Evolutionary conservation across 192 early-diverging fungal species (phyloP).

Genomic region (Dissophora ornata): DNA sequence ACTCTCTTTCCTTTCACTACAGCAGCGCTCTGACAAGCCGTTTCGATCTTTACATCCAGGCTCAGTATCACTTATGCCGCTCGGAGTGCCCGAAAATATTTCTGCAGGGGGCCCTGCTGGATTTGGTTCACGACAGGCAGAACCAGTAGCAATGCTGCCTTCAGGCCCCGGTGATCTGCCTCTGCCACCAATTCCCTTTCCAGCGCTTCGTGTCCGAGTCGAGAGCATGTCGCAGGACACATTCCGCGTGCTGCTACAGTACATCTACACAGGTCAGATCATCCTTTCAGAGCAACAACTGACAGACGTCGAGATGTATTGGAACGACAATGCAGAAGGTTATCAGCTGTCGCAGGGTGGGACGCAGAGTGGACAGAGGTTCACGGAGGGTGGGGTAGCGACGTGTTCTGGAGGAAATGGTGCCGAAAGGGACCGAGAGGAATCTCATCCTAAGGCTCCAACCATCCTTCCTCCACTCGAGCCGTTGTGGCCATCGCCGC

Average conservation of each 20-base stretch:
- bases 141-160: no score
- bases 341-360: not conserved
- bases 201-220: slow-evolving; percentile 16
- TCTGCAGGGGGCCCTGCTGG: no score
- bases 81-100: no score
- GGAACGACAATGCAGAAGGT: slow-evolving; percentile 1
- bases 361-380: not conserved
- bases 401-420: no score
- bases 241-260: slow-evolving; percentile 27
- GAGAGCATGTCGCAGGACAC: slow-evolving; percentile 9
- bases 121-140: not conserved
- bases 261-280: slow-evolving; percentile 24
- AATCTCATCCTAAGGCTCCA: not conserved
- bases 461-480: not conserved
- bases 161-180: no score
- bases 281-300: slow-evolving; percentile 13
- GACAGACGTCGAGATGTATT: not conserved
- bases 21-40: no score
- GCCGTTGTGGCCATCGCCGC: no score
- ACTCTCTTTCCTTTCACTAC: no score
- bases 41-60: no score
- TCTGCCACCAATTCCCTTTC: not conserved
- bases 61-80: no score
- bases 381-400: no score
- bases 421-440: no score